These are phyloP conservation scores for Xylariales sp. DNA, from an alignment of 2,329 filamentous ascomycete species.

Conservation along the genomic window DNA sequence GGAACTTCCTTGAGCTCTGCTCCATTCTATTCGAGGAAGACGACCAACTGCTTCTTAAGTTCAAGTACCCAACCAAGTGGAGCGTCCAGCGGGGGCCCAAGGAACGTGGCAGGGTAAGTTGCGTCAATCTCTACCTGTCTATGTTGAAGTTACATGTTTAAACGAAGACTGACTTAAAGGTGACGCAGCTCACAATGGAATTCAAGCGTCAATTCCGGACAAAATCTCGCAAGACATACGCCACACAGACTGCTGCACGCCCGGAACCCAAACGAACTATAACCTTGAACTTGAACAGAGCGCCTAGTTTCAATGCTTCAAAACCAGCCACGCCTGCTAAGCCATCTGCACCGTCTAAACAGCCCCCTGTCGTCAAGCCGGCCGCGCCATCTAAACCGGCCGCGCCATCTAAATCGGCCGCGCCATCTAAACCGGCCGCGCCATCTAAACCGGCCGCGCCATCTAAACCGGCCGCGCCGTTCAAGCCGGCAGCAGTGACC, in stretches of 20 bases:
- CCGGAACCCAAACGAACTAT: slow-evolving; percentile 25
- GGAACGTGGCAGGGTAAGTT: slow-evolving; percentile 12
- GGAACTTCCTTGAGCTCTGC: slow-evolving; percentile 47
- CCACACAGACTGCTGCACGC: slow-evolving; percentile 9
- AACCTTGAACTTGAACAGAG: slow-evolving; percentile 25
- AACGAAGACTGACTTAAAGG: too few relatives aligned
- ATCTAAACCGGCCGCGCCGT: neutral
- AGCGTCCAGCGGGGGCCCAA: slow-evolving; percentile 25
- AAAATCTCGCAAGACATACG: slow-evolving; percentile 20
- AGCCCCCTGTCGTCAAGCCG: slow-evolving; percentile 2
- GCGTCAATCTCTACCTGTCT: neutral
- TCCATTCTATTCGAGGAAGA: slow-evolving; percentile 45
- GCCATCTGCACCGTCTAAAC: slow-evolving; percentile 2
- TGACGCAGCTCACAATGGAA: slow-evolving; percentile 13
- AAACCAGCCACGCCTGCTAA: slow-evolving; percentile 9
- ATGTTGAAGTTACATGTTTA: neutral
- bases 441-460: neutral
- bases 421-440: neutral
- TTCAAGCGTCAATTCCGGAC: slow-evolving; percentile 22
- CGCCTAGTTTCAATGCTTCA: slow-evolving; percentile 14
- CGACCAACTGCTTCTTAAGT: slow-evolving; percentile 37
- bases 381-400: neutral
- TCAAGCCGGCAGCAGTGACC: slow-evolving; percentile 18
- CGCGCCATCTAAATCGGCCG: neutral
- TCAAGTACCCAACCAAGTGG: slow-evolving; percentile 44